Conservation (phyloP, 768 basidiomycete genomes). For the Termitomyces sp. region DNA sequence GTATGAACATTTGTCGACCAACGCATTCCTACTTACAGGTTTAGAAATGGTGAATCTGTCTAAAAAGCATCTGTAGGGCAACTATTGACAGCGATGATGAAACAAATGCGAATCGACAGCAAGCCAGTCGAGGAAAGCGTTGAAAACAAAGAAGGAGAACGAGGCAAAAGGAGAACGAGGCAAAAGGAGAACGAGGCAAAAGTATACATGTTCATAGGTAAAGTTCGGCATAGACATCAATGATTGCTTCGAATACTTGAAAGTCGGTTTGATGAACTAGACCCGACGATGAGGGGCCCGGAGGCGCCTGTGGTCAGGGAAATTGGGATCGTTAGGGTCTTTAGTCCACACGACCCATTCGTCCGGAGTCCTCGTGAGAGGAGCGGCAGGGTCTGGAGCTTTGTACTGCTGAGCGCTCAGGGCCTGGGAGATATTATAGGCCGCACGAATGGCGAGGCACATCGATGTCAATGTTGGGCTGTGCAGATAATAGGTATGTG, state of each 20-base stretch:
- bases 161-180: background rate
- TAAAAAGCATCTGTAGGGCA: no score
- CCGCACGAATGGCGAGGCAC: background rate
- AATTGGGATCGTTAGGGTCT: background rate
- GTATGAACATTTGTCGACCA: no score
- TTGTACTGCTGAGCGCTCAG: background rate
- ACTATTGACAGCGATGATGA: no score
- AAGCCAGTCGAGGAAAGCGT: no score
- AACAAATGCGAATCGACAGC: no score
- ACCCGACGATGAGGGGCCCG: background rate
- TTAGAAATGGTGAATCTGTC: no score
- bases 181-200: background rate
- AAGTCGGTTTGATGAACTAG: background rate
- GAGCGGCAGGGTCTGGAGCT: background rate
- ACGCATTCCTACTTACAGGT: no score
- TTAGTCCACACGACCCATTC: background rate
- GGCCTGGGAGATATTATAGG: background rate
- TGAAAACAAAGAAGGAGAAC: no score
- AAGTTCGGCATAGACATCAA: background rate
- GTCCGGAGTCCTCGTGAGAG: background rate
- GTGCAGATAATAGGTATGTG: background rate
- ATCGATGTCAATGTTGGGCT: conserved; percentile 1
- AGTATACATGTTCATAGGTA: background rate
- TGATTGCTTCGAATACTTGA: background rate
- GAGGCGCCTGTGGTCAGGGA: background rate